Evolutionary conservation across 2,329 filamentous ascomycete species (phyloP), one percentile per base, ranked within the genome.

Genomic region (Leptographium lundbergii): DNA sequence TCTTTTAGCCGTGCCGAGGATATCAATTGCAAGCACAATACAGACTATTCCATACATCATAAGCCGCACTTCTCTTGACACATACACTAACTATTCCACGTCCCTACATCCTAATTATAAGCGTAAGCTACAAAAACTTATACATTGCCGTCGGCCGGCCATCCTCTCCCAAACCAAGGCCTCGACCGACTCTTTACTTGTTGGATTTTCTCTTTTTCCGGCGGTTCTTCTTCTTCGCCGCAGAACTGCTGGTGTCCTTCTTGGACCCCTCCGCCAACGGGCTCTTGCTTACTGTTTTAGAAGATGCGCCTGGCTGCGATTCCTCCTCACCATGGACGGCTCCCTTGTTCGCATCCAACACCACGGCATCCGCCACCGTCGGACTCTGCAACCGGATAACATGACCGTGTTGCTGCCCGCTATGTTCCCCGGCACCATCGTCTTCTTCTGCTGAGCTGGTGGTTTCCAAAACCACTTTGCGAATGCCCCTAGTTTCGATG

Each of bases 401-500:
- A n/a, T 34, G 60, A 3, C 4, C 3, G 22, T 50, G 54, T 32
- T n/a, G 48, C 14, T 24, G 48, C 7, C 4, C 24, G n/a, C 19
- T 19, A 45, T 32, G 50, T 47, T 32, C 36, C 6, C 57, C 57
- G 24, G 25, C 58, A 24, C 64, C 70, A 4, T 71, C 68, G 3
- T 73, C 72, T 11, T 72, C 69, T n/a, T 72, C 69, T 11, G 66
- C 66, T 14, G 70, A 70, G 61, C 68, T 70, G 2, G 64, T 68
- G 7, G 69, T 72, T 61, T 72, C 71, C 14, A 92, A 75, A 1
- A 92, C 81, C 52, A 90, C 81, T 72, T 92, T 92, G 63, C 83
- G 82, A 57, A 91, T 79, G 2, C 88, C 88, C 59, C 85, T 83
- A 2, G 85, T 77, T 66, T 91, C 86, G 59, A 91, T 75, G n/a